Evolutionary conservation across 305 asterid species (phyloP).

Genomic region (Caryopteris hybrid): DNA sequence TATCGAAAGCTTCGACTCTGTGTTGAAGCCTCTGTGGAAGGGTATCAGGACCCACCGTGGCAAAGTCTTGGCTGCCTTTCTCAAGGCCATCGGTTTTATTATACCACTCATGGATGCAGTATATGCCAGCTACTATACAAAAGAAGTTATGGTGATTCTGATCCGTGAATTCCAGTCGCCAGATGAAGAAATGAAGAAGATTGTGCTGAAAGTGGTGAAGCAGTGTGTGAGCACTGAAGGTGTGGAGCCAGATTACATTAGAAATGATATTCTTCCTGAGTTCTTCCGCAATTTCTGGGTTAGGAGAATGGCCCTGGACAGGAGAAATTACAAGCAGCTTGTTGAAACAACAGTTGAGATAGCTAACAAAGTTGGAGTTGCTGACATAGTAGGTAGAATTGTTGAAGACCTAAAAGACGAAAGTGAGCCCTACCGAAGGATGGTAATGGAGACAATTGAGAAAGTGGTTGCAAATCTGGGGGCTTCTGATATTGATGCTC

Average conservation of each 20-base stretch:
- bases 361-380: conserved; percentile 95
- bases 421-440: conserved; percentile 94
- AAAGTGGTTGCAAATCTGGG: conserved; percentile 90
- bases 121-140: conserved; percentile 91
- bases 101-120: conserved; percentile 98
- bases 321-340: conserved; percentile 90
- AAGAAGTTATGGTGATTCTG: conserved; percentile 91
- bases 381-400: conserved; percentile 89
- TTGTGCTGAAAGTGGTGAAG: conserved; percentile 95
- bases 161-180: conserved; percentile 98
- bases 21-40: conserved; percentile 93
- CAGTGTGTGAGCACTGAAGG: conserved; percentile 99
- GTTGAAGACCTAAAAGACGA: conserved; percentile 95
- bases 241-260: conserved; percentile 81
- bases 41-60: conserved; percentile 98
- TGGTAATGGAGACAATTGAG: conserved; percentile 99
- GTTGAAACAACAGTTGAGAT: conserved; percentile 97
- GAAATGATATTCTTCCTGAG: conserved; percentile 90
- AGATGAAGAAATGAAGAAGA: conserved; percentile 98
- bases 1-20: conserved; percentile 94
- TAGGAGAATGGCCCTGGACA: conserved; percentile 92
- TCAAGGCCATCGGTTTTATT: conserved; percentile 93
- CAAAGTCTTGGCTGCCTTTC: conserved; percentile 93
- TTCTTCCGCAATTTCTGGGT: conserved; percentile 97
- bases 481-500: conserved; percentile 86